Evolutionary conservation across 257 asterid genomes (phyloP), one percentile per base, ranked within the genome.

Genomic region (Eustoma russellianum): DNA sequence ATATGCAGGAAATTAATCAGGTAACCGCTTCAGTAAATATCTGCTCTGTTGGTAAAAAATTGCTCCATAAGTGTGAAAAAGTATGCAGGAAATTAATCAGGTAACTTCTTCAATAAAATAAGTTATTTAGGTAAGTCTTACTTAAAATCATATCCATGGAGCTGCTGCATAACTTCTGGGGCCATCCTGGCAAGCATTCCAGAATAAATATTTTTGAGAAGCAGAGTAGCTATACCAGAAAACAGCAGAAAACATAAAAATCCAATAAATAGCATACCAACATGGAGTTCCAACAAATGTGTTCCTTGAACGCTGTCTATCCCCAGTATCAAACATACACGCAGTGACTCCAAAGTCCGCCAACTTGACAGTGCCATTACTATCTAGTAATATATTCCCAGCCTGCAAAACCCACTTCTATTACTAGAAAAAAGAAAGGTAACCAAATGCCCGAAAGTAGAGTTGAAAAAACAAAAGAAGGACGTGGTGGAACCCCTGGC

Each of bases 271-370:
- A 41, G 60, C 72, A 53, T 75, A 92, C 99, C 99, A 92, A 81
- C 99, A 92, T 35, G 99, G 99, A 50, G 97, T 92, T 69, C 99
- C 99, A 41, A 92, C 99, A 66, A 92, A 92, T 50, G 99, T 92
- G 74, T 92, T 92, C 73, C 99, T 83, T 44, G 99, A 78, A 61
- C 94, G 95, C 58, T 92, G 97, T 51, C 99, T 90, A 72, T 92
- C 97, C 62, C 99, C 99, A 48, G 89, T 66, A 58, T 92, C 99
- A 78, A 81, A 85, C 95, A 88, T 88, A 77, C 95, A 76, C 24
- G 99, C 99, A 67, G 99, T 66, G 52, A 92, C 99, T 19, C 99
- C 99, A 64, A 92, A 92, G 75, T 92, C 99, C 13, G 94, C 97
- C 71, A 88, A 75, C 74, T 83, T 92, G 65, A 88, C 74, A 4